Evolutionary conservation across 305 asterid genomes (phyloP).

Genomic region (Fraxinus platypoda): DNA sequence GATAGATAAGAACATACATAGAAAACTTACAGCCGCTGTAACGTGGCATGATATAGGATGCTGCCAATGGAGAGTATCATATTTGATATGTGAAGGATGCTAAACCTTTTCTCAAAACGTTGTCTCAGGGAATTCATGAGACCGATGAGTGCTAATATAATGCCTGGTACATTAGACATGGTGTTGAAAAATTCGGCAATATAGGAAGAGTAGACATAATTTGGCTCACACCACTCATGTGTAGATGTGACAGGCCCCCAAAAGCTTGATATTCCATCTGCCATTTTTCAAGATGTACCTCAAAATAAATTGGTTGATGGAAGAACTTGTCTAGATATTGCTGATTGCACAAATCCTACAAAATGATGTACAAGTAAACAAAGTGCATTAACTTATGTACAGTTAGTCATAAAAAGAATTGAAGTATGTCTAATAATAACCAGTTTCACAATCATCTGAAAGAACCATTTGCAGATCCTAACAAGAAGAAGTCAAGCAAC

Average conservation of each 20-base stretch:
- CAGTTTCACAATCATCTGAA: neutral
- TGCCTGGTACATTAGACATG: slow-evolving; percentile 67
- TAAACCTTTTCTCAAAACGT: slow-evolving; percentile 80
- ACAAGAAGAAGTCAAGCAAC: neutral
- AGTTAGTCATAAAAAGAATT: neutral
- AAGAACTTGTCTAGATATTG: slow-evolving; percentile 8
- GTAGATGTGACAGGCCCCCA: slow-evolving; percentile 97
- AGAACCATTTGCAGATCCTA: neutral
- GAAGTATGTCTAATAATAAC: neutral
- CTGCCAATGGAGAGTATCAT: slow-evolving; percentile 84
- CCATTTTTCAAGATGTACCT: slow-evolving; percentile 48
- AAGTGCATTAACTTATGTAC: slow-evolving; percentile 1
- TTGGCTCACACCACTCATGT: slow-evolving; percentile 90
- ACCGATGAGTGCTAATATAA: slow-evolving; percentile 73
- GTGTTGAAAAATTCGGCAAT: slow-evolving; percentile 87
- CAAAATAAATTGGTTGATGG: neutral
- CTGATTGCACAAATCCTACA: slow-evolving; percentile 28
- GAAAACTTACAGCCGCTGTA: slow-evolving; percentile 67
- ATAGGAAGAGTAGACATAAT: slow-evolving; percentile 75
- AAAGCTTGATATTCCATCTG: slow-evolving; percentile 61
- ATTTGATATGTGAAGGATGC: slow-evolving; percentile 83
- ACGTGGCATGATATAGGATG: slow-evolving; percentile 76
- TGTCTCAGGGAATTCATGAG: slow-evolving; percentile 74
- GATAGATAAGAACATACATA: slow-evolving; percentile 5
- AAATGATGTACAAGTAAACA: slow-evolving; percentile 6